These are phyloP conservation scores for Trifolium subterraneum DNA, from an alignment of 306 rosid genomes.

Conservation along the genomic window DNA sequence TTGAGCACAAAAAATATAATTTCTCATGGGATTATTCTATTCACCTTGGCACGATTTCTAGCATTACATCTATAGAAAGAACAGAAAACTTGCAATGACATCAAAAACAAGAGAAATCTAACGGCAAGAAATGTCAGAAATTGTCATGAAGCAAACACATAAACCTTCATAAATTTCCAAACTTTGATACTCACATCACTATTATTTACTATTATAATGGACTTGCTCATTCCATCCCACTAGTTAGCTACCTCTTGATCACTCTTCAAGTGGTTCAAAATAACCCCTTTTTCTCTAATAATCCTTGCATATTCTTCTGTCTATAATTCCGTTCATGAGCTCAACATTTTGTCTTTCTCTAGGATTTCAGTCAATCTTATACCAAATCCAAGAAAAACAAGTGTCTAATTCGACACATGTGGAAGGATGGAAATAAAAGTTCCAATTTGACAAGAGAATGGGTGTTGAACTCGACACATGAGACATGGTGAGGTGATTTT, in stretches of 20 bases:
- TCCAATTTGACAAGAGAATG: too few species aligned
- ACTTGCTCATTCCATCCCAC: slow-evolving; percentile 89
- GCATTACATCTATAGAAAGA: slow-evolving; percentile 46
- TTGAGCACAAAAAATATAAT: not conserved
- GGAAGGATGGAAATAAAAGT: too few species aligned
- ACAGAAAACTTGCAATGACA: slow-evolving; percentile 49
- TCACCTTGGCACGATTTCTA: slow-evolving; percentile 4
- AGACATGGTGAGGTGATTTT: too few species aligned
- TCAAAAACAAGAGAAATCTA: slow-evolving; percentile 57
- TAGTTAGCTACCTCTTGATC: slow-evolving; percentile 71
- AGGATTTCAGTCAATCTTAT: too few species aligned
- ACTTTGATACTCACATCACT: slow-evolving; percentile 64
- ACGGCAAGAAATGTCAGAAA: slow-evolving; percentile 63
- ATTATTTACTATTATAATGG: slow-evolving; percentile 54
- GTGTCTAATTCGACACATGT: too few species aligned
- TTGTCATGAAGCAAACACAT: slow-evolving; percentile 75
- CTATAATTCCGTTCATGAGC: too few species aligned
- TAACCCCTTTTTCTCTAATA: too few species aligned
- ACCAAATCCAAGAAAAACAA: too few species aligned
- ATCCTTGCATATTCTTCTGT: too few species aligned
- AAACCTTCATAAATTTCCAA: slow-evolving; percentile 54
- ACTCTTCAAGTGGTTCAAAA: slow-evolving; percentile 73
- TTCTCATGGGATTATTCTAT: slow-evolving; percentile 13
- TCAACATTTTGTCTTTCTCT: too few species aligned
- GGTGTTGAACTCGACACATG: too few species aligned